A percentile compares a stretch with the other conserved stretches of the same genome.
These are phyloP conservation scores for Primulina tabacum DNA, from an alignment of 257 asterid species.

Conservation along the genomic window DNA sequence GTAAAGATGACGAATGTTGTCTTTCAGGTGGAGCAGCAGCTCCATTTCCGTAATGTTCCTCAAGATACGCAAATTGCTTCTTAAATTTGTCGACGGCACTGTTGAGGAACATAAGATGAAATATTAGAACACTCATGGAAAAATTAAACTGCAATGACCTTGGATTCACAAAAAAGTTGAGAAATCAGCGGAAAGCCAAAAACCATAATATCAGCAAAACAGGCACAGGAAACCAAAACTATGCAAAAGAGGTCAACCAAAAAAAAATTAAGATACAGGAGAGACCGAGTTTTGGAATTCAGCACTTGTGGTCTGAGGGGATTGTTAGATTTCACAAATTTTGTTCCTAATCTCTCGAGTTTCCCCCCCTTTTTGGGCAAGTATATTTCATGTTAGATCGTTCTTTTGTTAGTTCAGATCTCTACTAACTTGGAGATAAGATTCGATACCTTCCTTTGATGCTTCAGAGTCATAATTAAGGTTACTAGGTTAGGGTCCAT, in stretches of 20 bases:
- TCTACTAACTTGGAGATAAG: neutral
- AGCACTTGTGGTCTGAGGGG: neutral
- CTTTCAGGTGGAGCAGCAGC: conserved; percentile 85
- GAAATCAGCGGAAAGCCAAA: neutral
- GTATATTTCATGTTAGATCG: neutral
- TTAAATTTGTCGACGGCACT: conserved; percentile 98
- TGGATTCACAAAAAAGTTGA: neutral
- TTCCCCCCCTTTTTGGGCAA: too few relatives aligned
- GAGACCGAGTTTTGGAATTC: neutral
- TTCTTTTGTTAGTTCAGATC: neutral
- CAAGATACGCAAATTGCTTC: conserved; percentile 92
- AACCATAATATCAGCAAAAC: neutral
- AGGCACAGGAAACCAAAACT: neutral
- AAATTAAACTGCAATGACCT: neutral
- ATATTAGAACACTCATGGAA: neutral
- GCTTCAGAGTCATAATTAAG: neutral
- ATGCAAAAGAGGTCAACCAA: neutral
- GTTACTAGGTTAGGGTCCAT: neutral
- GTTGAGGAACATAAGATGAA: conserved; percentile 18
- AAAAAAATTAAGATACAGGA: neutral
- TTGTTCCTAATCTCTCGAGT: neutral
- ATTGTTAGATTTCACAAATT: too few relatives aligned
- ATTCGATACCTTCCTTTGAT: neutral
- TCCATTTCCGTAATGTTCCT: conserved; percentile 83
- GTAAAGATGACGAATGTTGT: conserved; percentile 92